phyloP scores from a whole-genome alignment of 805 yeast genomes.

The Teunomyces panamensis region DNA sequence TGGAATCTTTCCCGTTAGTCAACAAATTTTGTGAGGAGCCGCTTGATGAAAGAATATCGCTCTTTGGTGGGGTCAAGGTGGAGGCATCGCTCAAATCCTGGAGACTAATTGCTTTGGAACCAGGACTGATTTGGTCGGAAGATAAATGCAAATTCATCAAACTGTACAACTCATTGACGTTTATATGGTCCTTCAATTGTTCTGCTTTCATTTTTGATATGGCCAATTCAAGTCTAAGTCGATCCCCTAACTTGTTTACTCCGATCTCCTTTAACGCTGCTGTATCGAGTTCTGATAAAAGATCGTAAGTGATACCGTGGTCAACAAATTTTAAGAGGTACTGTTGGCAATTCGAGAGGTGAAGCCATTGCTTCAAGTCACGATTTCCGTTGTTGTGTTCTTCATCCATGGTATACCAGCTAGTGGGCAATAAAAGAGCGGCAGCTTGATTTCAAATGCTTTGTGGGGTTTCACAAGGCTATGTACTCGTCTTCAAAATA shows the following conservation, averaged over 20 bases:
- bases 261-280: slow-evolving; percentile 71
- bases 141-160: slow-evolving; percentile 14
- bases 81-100: slow-evolving; percentile 4
- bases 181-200: slow-evolving; percentile 17
- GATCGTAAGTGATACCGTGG: slow-evolving; percentile 55
- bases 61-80: slow-evolving; percentile 5
- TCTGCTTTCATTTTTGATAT: slow-evolving; percentile 45
- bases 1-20: slow-evolving; percentile 17
- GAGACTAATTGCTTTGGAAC: background rate
- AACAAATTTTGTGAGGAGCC: background rate
- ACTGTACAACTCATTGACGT: slow-evolving; percentile 25
- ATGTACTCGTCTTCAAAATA: background rate
- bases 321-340: slow-evolving; percentile 35
- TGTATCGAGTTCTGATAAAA: slow-evolving; percentile 59
- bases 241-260: slow-evolving; percentile 74
- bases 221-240: slow-evolving; percentile 64
- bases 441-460: background rate
- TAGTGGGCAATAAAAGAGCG: background rate
- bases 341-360: slow-evolving; percentile 33
- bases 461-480: background rate
- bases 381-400: background rate
- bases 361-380: slow-evolving; percentile 36
- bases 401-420: background rate
- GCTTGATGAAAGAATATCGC: slow-evolving; percentile 1
- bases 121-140: slow-evolving; percentile 5